Percentiles rank a stretch among this genome's conserved stretches.
Evolutionary conservation across 495 filamentous ascomycete genomes (phyloP).

Genomic region (Symbiotaphrina buchneri): DNA sequence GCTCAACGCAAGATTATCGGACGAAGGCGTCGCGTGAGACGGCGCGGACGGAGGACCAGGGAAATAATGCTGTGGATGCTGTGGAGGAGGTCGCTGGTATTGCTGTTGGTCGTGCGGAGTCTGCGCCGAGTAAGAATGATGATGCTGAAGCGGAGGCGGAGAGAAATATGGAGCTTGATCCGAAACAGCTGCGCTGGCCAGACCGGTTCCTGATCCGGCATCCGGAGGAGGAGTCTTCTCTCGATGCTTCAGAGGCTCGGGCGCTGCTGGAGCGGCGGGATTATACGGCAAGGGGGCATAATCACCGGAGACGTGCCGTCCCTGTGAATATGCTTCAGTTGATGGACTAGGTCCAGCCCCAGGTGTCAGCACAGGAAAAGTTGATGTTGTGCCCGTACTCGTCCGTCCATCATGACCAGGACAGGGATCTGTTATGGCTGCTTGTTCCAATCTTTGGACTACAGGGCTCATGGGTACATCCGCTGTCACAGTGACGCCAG

Average conservation of each 20-base stretch:
- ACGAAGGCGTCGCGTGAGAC: slow-evolving; percentile 5
- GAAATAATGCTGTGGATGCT: slow-evolving; percentile 9
- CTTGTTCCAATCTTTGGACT: slow-evolving; percentile 64
- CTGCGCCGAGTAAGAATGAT: slow-evolving; percentile 6
- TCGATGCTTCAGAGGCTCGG: slow-evolving; percentile 59
- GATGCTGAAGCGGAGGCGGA: slow-evolving; percentile 8
- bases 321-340: too few relatives aligned
- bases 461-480: slow-evolving; percentile 45
- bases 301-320: not conserved
- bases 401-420: slow-evolving; percentile 2
- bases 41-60: slow-evolving; percentile 12
- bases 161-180: slow-evolving; percentile 28
- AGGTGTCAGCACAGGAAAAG: too few relatives aligned
- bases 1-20: not conserved
- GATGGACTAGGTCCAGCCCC: too few relatives aligned
- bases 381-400: not conserved
- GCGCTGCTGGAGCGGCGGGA: slow-evolving; percentile 67
- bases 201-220: slow-evolving; percentile 43
- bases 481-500: slow-evolving; percentile 18
- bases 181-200: slow-evolving; percentile 40
- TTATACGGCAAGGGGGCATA: slow-evolving; percentile 67
- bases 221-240: slow-evolving; percentile 84
- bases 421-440: slow-evolving; percentile 36
- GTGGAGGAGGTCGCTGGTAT: slow-evolving; percentile 10
- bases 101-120: slow-evolving; percentile 11